phyloP scores from a whole-genome alignment of 208 protist genomes.

The Acanthamoeba pearcei region DNA sequence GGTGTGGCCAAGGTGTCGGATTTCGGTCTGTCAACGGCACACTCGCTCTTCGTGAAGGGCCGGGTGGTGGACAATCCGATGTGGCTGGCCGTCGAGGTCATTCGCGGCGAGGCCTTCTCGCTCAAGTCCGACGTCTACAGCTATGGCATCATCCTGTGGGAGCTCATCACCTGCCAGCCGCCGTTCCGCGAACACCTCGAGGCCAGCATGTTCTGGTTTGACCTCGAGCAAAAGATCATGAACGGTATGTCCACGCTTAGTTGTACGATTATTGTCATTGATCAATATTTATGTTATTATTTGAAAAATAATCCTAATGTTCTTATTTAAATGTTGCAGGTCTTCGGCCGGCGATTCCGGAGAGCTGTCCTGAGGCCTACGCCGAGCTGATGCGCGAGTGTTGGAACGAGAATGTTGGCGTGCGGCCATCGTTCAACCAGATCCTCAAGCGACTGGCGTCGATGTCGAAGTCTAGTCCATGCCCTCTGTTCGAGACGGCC shows the following conservation, averaged over 20 bases:
- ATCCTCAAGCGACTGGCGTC: slow-evolving; percentile 2
- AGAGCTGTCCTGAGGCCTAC: not conserved
- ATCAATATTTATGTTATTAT: not conserved
- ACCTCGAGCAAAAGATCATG: slow-evolving; percentile 62
- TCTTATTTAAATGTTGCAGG: not conserved
- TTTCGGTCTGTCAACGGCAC: slow-evolving; percentile 46
- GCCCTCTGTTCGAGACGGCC: too few relatives aligned
- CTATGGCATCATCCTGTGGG: slow-evolving; percentile 67
- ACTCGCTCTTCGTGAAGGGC: slow-evolving; percentile 45
- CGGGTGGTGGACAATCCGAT: slow-evolving; percentile 66
- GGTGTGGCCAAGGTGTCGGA: slow-evolving; percentile 62
- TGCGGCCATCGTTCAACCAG: slow-evolving; percentile 20
- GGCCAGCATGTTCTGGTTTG: slow-evolving; percentile 59
- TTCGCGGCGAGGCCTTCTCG: slow-evolving; percentile 24
- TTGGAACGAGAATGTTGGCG: slow-evolving; percentile 39
- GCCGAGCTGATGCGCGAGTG: slow-evolving; percentile 52
- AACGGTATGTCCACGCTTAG: not conserved
- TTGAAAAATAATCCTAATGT: not conserved
- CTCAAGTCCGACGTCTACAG: slow-evolving; percentile 62
- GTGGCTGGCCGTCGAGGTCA: slow-evolving; percentile 70
- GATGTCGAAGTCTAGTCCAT: not conserved
- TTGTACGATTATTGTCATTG: too few relatives aligned
- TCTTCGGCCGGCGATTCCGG: not conserved
- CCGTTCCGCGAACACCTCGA: slow-evolving; percentile 43
- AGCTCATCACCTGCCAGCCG: slow-evolving; percentile 41